Evolutionary conservation across 768 basidiomycete genomes (phyloP), one percentile per base, ranked within the genome.

Genomic region (Pleurotus platypus): DNA sequence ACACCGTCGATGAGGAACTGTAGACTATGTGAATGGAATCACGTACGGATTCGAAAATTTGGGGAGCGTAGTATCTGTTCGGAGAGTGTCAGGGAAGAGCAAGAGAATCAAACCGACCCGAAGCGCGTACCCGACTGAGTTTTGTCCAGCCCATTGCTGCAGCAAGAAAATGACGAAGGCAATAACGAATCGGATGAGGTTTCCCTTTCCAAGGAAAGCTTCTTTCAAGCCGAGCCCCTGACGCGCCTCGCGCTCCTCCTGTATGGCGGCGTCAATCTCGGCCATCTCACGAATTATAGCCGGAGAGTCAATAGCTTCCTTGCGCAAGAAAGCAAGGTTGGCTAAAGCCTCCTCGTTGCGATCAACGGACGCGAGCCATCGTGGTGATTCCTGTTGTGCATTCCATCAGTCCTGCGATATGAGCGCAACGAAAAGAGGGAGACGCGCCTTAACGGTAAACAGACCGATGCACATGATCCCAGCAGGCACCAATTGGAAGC

Each of bases 121-220:
- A 11, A 20, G 13, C 37, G 38, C 51, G 9, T 24, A 53, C 77
- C 74, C 75, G 61, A 93, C 87, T 0, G 87, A 86, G 70, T 94
- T 91, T 67, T 93, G 92, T 1, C 92, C 92, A 48, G 81, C 79
- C 86, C 86, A 92, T 66, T 93, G 90, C 62, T 93, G 92, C 6
- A 92, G 73, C 58, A 89, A 66, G 75, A 92, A 92, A 59, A 92
- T 89, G 24, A 80, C 69, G 62, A 90, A 85, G 1, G 92, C 92
- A 63, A 94, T 92, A n/a, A 87, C 72, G 74, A 94, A 94, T 20
- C 93, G 86, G 58, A 86, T 73, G 46, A 84, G 80, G 72, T 93
- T 93, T 47, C 93, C 92, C 66, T 89, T 89, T 16, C 87, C 87
- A 39, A 90, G 74, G 73, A 92, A 88, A 2, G 89, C 89, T 62